These are phyloP conservation scores for Phlebiopsis gigantea DNA, from an alignment of 768 basidiomycete species.

Conservation along the genomic window DNA sequence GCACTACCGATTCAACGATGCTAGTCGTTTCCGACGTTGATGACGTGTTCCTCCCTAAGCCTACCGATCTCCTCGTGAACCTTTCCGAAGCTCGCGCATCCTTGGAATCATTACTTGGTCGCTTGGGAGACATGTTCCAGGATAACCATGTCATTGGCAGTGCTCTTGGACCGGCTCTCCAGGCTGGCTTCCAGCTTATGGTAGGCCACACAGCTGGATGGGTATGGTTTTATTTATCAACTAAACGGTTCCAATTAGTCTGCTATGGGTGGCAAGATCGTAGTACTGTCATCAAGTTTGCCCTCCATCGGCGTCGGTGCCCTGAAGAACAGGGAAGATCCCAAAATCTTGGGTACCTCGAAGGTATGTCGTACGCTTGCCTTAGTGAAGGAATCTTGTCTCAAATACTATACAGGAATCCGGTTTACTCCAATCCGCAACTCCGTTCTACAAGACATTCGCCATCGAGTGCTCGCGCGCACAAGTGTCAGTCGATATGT, in stretches of 20 bases:
- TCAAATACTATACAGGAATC: slow-evolving; percentile 61
- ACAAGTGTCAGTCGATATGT: slow-evolving; percentile 99
- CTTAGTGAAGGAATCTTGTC: not conserved
- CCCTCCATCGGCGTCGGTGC: slow-evolving; percentile 88
- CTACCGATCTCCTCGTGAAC: slow-evolving; percentile 94
- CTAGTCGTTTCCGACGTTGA: slow-evolving; percentile 96
- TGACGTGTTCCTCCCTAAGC: slow-evolving; percentile 96
- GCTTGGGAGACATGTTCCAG: slow-evolving; percentile 95
- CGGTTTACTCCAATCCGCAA: slow-evolving; percentile 85
- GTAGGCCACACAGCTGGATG: slow-evolving; percentile 32
- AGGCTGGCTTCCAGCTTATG: slow-evolving; percentile 95
- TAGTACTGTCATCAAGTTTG: slow-evolving; percentile 79
- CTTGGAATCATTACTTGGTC: slow-evolving; percentile 74
- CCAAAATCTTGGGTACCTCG: slow-evolving; percentile 89
- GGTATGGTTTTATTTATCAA: not conserved
- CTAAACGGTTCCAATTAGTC: slow-evolving; percentile 40
- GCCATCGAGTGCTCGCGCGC: slow-evolving; percentile 97
- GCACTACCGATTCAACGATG: slow-evolving; percentile 80
- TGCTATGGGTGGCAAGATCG: slow-evolving; percentile 91
- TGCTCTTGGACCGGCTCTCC: slow-evolving; percentile 90
- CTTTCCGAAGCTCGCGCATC: slow-evolving; percentile 76
- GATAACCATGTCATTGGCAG: slow-evolving; percentile 93
- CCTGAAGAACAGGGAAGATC: slow-evolving; percentile 94
- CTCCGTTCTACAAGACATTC: slow-evolving; percentile 96
- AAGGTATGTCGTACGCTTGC: slow-evolving; percentile 47